Percentiles rank a stretch among this genome's conserved stretches.
These are phyloP conservation scores for Eucalyptus fibrosa DNA, from an alignment of 345 rosid species.

Conservation along the genomic window DNA sequence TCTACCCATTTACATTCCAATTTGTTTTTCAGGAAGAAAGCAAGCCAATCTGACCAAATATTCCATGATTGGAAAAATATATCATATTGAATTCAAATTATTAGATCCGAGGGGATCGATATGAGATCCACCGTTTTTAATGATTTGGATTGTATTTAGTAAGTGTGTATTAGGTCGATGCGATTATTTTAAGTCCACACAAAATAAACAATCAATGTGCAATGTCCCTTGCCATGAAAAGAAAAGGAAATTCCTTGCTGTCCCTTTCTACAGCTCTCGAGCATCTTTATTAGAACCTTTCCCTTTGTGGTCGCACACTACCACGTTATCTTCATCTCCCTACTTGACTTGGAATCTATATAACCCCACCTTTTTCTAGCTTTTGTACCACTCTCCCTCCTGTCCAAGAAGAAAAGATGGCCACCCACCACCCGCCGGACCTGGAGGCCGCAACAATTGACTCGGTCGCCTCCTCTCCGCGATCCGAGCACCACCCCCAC, in stretches of 20 bases:
- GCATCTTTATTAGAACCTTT: not conserved
- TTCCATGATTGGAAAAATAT: not conserved
- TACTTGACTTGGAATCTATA: not conserved
- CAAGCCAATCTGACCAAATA: not conserved
- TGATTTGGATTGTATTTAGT: not conserved
- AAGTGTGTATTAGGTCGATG: not conserved
- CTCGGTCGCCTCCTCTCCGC: constrained; percentile 67
- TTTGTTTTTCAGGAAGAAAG: not conserved
- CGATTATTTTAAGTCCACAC: not conserved
- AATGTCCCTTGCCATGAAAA: not conserved
- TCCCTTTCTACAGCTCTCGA: not conserved
- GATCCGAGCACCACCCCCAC: constrained; percentile 37
- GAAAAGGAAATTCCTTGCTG: not conserved
- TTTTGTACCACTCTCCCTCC: not conserved
- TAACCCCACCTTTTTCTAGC: not conserved
- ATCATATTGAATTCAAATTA: not conserved
- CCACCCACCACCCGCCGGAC: constrained; percentile 51
- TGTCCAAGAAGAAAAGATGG: not conserved
- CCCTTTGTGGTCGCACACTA: not conserved
- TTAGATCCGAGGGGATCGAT: not conserved
- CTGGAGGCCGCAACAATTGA: constrained; percentile 45
- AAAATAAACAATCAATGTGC: not conserved
- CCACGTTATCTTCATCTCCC: not conserved
- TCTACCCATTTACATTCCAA: not conserved
- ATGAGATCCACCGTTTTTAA: not conserved